Evolutionary conservation across 768 basidiomycete species (phyloP).

Genomic region (Clitopilus passeckerianus): DNA sequence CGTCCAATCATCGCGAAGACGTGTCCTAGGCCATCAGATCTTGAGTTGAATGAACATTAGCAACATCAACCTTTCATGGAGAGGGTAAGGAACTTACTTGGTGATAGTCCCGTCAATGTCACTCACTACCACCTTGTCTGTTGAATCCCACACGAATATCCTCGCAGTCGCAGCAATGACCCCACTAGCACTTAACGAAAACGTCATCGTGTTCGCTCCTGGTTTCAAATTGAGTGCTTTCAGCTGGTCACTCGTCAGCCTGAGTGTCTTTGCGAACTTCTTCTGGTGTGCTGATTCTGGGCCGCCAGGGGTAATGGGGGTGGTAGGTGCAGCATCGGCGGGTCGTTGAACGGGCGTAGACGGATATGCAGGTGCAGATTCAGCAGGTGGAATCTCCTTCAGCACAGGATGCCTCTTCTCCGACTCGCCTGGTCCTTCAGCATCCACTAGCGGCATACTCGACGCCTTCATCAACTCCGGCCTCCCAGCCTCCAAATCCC

Average conservation of each 20-base stretch:
- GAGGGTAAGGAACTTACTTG: constrained; percentile 52
- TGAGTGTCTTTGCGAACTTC: constrained; percentile 86
- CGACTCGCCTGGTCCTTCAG: neutral
- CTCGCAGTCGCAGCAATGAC: constrained; percentile 83
- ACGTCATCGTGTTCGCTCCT: constrained; percentile 89
- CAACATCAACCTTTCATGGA: neutral
- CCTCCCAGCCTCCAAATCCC: neutral
- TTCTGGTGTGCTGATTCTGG: constrained; percentile 20
- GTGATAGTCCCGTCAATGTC: constrained; percentile 99
- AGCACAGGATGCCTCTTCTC: neutral
- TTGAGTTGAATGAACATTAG: constrained; percentile 19
- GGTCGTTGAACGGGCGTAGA: constrained; percentile 40
- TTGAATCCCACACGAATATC: constrained; percentile 95
- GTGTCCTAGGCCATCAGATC: constrained; percentile 94
- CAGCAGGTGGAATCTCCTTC: constrained; percentile 17
- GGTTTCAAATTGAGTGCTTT: constrained; percentile 81
- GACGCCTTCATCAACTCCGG: constrained; percentile 1
- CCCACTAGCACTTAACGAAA: constrained; percentile 84
- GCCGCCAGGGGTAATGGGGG: constrained; percentile 10
- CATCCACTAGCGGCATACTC: neutral
- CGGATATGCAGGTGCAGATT: constrained; percentile 40
- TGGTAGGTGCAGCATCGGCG: constrained; percentile 8
- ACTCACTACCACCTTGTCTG: constrained; percentile 86
- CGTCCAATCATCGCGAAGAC: constrained; percentile 97
- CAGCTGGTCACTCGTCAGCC: constrained; percentile 94